These are phyloP conservation scores for Allomyces javanicus DNA, from an alignment of 192 early-diverging fungal genomes.

Conservation along the genomic window DNA sequence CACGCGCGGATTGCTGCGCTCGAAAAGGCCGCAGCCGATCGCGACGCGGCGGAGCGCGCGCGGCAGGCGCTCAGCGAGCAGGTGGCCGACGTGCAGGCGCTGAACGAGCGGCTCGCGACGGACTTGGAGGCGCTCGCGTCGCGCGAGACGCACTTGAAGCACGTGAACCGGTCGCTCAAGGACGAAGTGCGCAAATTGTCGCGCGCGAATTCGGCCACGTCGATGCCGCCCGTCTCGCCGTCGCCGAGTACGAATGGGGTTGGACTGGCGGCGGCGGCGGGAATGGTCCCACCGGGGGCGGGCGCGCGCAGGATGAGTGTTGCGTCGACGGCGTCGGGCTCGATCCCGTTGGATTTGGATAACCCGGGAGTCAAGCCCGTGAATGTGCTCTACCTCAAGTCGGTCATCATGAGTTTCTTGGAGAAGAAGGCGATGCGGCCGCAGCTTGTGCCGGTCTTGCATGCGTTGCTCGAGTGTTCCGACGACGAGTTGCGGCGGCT, in stretches of 20 bases:
- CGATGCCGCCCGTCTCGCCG: neutral
- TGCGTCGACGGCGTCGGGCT: neutral
- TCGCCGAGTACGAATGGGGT: neutral
- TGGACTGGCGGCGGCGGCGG: neutral
- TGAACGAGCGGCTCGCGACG: neutral
- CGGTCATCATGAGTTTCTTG: neutral
- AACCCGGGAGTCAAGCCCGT: neutral
- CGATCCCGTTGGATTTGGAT: neutral
- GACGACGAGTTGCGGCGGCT: neutral
- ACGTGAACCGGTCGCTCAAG: neutral
- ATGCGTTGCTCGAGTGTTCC: neutral
- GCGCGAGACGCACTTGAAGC: neutral
- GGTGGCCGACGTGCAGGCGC: neutral
- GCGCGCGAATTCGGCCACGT: neutral
- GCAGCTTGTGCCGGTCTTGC: neutral
- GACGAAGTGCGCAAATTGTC: neutral
- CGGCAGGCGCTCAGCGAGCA: neutral
- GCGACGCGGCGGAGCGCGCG: neutral
- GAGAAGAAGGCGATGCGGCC: neutral
- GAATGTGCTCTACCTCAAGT: neutral
- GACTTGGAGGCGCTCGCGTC: neutral
- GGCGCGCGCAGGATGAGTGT: neutral
- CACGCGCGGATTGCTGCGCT: neutral
- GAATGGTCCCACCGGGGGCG: neutral
- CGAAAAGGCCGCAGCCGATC: neutral